Conservation (phyloP, 1,284 basidiomycete genomes). For the Farysia itapuensis region DNA sequence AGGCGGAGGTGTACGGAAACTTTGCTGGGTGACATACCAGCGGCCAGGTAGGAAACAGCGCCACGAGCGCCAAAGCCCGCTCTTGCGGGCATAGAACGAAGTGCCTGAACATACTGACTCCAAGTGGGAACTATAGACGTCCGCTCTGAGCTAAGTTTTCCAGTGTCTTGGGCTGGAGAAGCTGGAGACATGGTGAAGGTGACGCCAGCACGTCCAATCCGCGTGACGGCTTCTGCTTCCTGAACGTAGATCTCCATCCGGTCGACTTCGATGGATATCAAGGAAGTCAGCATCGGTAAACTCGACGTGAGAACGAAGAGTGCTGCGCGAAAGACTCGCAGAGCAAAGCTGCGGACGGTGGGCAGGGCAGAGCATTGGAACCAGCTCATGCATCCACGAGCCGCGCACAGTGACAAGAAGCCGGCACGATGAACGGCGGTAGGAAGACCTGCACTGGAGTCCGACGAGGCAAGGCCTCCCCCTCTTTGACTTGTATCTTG, state of each 20-base stretch:
- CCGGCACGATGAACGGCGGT: conserved; percentile 20
- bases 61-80: conserved; percentile 39
- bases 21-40: conserved; percentile 40
- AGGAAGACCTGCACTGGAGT: background rate
- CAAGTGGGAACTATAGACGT: conserved; percentile 5
- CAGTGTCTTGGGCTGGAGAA: background rate
- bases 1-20: conserved; percentile 23
- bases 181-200: conserved; percentile 36
- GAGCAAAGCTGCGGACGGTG: conserved; percentile 1
- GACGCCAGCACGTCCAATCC: conserved; percentile 34
- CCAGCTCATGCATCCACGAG: conserved; percentile 11
- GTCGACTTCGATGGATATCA: conserved; percentile 50
- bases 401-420: conserved; percentile 19
- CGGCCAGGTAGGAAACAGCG: conserved; percentile 35
- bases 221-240: conserved; percentile 34
- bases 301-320: conserved; percentile 40
- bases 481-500: no score
- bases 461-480: no score
- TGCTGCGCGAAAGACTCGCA: conserved; percentile 27
- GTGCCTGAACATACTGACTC: conserved; percentile 9
- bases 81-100: conserved; percentile 32
- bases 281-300: conserved; percentile 39
- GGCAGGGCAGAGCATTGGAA: conserved; percentile 9
- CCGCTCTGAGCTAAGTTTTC: conserved; percentile 1
- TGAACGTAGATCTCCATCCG: conserved; percentile 38